These are phyloP conservation scores for Pythium diclinum DNA, from an alignment of 352 stramenopile species.

Conservation along the genomic window DNA sequence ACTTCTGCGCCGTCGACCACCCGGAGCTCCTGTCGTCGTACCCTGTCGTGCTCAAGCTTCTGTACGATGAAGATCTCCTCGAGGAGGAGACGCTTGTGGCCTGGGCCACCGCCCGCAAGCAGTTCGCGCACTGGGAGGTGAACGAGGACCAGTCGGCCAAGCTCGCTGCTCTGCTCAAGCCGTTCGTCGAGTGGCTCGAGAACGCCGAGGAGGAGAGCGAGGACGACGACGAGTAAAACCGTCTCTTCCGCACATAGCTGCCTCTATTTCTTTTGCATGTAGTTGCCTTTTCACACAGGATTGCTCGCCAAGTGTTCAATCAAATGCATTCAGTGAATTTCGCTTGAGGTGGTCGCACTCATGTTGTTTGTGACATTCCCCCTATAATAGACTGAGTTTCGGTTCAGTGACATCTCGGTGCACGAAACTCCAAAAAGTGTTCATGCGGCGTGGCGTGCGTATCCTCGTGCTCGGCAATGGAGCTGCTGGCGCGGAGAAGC, in stretches of 20 bases:
- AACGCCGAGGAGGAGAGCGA: conserved; percentile 93
- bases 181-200: conserved; percentile 97
- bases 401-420: conserved; percentile 7
- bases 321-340: background rate
- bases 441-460: conserved; percentile 18
- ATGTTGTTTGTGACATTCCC: background rate
- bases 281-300: background rate
- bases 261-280: background rate
- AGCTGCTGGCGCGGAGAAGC: conserved; percentile 72
- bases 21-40: conserved; percentile 78
- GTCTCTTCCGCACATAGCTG: background rate
- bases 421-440: no score
- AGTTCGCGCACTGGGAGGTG: conserved; percentile 87
- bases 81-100: conserved; percentile 94
- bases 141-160: conserved; percentile 82
- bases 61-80: conserved; percentile 96
- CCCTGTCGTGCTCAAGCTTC: conserved; percentile 94
- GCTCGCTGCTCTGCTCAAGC: conserved; percentile 87
- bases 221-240: conserved; percentile 58
- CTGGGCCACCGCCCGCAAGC: conserved; percentile 86
- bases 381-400: background rate
- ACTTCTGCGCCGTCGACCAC: conserved; percentile 90
- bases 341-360: background rate
- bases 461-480: conserved; percentile 72
- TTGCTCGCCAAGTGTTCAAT: background rate